Evolutionary conservation across 2,329 filamentous ascomycete genomes (phyloP).

Genomic region (Thermothelomyces thermophilus): DNA sequence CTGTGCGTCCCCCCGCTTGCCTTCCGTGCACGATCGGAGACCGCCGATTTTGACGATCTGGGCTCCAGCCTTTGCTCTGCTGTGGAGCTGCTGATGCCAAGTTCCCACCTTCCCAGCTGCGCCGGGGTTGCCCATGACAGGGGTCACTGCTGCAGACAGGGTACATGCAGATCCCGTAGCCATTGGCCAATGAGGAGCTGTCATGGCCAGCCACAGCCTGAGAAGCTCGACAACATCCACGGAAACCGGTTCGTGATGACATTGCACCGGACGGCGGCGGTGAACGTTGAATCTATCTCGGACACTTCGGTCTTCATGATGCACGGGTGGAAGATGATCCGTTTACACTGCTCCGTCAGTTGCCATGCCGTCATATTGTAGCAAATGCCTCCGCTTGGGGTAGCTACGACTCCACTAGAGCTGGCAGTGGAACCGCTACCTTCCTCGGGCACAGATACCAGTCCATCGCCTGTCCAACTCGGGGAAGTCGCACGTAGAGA

Average conservation of each 20-base stretch:
- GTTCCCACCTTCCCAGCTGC: constrained; percentile 17
- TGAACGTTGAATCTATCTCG: background rate
- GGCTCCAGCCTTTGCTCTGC: background rate
- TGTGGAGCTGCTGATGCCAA: background rate
- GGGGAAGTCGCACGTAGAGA: background rate
- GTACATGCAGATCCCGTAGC: background rate
- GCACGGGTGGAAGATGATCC: no score
- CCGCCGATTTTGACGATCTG: background rate
- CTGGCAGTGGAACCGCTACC: background rate
- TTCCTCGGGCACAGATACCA: background rate
- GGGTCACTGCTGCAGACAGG: constrained; percentile 13
- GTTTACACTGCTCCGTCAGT: no score
- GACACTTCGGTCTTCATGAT: background rate
- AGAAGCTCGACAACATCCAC: constrained; percentile 8
- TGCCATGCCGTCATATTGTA: no score
- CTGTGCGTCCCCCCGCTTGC: no score
- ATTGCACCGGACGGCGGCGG: no score
- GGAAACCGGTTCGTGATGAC: background rate
- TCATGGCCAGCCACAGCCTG: constrained; percentile 13
- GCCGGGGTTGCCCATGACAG: constrained; percentile 15
- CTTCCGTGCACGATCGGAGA: no score
- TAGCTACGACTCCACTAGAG: constrained; percentile 1
- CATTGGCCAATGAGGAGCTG: constrained; percentile 21
- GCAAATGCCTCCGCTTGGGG: no score
- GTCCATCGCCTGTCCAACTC: constrained; percentile 2